phyloP scores from a whole-genome alignment of 371 early-diverging fungal species.

The Mucor circinelloides region DNA sequence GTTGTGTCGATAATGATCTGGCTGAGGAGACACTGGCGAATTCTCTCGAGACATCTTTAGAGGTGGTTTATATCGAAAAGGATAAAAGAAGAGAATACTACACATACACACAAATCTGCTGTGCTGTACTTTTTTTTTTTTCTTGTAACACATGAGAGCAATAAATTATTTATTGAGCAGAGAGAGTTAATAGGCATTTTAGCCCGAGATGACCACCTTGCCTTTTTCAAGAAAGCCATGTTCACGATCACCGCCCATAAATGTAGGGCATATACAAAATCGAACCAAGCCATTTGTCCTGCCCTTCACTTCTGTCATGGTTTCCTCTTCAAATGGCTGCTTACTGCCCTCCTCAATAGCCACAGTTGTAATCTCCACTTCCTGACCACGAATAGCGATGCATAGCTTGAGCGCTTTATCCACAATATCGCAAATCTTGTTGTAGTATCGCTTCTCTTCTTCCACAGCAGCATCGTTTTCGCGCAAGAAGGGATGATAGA shows the following conservation, averaged over 20 bases:
- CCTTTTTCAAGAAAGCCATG: constrained; percentile 53
- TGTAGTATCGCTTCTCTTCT: constrained; percentile 40
- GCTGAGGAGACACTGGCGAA: neutral
- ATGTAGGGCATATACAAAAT: constrained; percentile 41
- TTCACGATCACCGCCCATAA: constrained; percentile 42
- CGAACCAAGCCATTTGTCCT: constrained; percentile 31
- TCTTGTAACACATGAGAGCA: neutral
- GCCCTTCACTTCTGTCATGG: constrained; percentile 43
- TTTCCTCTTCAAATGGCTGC: constrained; percentile 45
- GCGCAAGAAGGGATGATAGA: constrained; percentile 48
- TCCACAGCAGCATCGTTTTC: constrained; percentile 42
- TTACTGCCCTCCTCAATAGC: constrained; percentile 45
- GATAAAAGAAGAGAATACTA: neutral
- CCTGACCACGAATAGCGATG: constrained; percentile 61
- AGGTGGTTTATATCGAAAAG: neutral
- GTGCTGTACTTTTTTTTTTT: neutral
- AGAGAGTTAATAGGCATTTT: neutral
- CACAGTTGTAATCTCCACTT: constrained; percentile 55
- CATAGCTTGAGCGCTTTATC: constrained; percentile 56
- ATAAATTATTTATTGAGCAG: neutral
- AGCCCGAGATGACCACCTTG: constrained; percentile 42
- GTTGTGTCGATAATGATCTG: neutral
- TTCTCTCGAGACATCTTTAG: neutral
- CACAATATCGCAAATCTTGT: constrained; percentile 56
- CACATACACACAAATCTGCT: neutral